Evolutionary conservation across 2,329 filamentous ascomycete species (phyloP), one percentile per base, ranked within the genome.

Genomic region (Stagonosporopsis vannaccii): DNA sequence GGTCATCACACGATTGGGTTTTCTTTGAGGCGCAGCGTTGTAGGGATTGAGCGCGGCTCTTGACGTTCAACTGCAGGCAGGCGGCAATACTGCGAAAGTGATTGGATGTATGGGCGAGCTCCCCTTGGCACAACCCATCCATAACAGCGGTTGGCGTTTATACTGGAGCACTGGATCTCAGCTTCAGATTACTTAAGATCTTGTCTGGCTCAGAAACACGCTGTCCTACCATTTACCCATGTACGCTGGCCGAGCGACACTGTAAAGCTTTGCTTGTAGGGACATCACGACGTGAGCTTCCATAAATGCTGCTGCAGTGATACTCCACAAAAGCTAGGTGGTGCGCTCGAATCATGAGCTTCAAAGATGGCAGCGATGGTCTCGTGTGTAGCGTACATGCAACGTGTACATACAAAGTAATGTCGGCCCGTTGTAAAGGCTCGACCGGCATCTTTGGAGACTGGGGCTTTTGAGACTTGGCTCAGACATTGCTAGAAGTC

Each of bases 71-170:
- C 9, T 17, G 47, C 53, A 43, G 42, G 5, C 30, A n/a, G 42
- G 53, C 53, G 53, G 36, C 39, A 44, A 51, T 39, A 19, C 42
- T 36, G 47, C 36, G n/a, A 15, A 25, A 20, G 8, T 17, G 47
- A 51, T 56, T 56, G 53, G 53, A 33, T 30, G 15, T 15, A 47
- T 22, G 36, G 36, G 36, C 6, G 4, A 13, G 4, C 15, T 8
- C 23, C 47, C 36, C 26, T 36, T 28, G 42, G 26, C 7, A 25
- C 17, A 19, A n/a, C 19, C 4, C 15, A 26, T 22, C 43, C n/a
- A 44, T 15, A 20, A 15, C n/a, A 40, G 7, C 5, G 26, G 20
- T 17, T n/a, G 35, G 28, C 39, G n/a, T 28, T 22, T 28, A 28
- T 3, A 12, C 25, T 9, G 19, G 23, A 39, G 23, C 15, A 25